These are phyloP conservation scores for Crassisporium funariophilum DNA, from an alignment of 768 basidiomycete species.

Conservation along the genomic window DNA sequence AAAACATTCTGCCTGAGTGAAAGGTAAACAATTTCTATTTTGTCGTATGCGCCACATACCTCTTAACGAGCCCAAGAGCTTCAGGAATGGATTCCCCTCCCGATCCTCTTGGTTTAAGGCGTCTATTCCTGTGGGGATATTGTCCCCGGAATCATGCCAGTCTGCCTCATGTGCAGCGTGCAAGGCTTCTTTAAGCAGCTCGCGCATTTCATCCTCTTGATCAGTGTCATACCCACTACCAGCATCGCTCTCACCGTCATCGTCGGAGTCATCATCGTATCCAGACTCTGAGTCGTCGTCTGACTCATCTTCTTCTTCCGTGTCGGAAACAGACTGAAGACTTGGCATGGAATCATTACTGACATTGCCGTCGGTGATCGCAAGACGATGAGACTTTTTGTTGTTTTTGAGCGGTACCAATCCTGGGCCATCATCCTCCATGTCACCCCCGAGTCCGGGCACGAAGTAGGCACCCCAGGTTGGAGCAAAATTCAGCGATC, in stretches of 20 bases:
- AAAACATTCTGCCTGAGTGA: slow-evolving; percentile 63
- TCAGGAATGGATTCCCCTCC: slow-evolving; percentile 78
- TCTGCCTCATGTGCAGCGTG: slow-evolving; percentile 62
- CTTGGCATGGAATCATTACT: slow-evolving; percentile 63
- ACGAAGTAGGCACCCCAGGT: slow-evolving; percentile 57
- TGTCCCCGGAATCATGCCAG: slow-evolving; percentile 50
- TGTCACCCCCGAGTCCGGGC: slow-evolving; percentile 27
- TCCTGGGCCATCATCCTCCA: slow-evolving; percentile 30
- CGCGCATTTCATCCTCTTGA: slow-evolving; percentile 65
- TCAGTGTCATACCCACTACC: slow-evolving; percentile 57
- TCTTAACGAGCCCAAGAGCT: slow-evolving; percentile 71
- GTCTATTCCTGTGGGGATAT: slow-evolving; percentile 40
- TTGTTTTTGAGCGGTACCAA: slow-evolving; percentile 23
- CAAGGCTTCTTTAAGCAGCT: slow-evolving; percentile 72
- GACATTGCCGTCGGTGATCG: slow-evolving; percentile 51
- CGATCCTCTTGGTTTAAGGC: slow-evolving; percentile 51
- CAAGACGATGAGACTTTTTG: slow-evolving; percentile 45
- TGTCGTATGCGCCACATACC: too few species aligned
- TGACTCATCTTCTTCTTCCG: slow-evolving; percentile 47
- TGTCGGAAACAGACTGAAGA: slow-evolving; percentile 67
- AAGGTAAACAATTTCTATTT: not conserved
- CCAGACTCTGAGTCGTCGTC: slow-evolving; percentile 43
- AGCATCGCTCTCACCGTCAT: slow-evolving; percentile 40
- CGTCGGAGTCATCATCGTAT: slow-evolving; percentile 34
- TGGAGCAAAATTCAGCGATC: slow-evolving; percentile 51